phyloP scores from a whole-genome alignment of 2,329 filamentous ascomycete species.

The Colletotrichum nymphaeae region DNA sequence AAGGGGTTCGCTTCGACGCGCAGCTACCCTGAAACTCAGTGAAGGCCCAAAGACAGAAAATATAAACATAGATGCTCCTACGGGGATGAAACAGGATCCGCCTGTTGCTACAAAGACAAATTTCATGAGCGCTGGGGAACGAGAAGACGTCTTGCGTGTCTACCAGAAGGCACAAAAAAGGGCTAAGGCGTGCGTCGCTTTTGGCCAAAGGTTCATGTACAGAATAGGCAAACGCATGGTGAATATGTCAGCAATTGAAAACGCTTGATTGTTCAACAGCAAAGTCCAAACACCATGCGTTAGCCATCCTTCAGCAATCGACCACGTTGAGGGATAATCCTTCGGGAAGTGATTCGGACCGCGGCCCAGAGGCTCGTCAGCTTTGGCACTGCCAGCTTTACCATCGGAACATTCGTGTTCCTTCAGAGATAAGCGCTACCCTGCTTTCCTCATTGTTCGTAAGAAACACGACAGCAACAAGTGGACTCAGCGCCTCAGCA shows the following conservation, averaged over 20 bases:
- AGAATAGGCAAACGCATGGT: not conserved
- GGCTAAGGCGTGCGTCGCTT: slow-evolving; percentile 9
- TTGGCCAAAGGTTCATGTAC: slow-evolving; percentile 9
- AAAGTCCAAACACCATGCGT: too few relatives aligned
- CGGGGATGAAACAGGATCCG: not conserved
- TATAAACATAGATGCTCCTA: not conserved
- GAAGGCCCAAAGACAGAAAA: not conserved
- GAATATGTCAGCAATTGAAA: not conserved
- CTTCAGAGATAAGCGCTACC: too few relatives aligned
- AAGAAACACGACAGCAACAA: too few relatives aligned
- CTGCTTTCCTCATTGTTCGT: too few relatives aligned
- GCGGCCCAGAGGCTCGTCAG: too few relatives aligned
- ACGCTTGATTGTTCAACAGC: not conserved
- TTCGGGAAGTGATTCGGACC: too few relatives aligned
- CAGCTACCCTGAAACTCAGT: not conserved
- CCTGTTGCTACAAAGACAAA: not conserved
- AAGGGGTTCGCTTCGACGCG: not conserved
- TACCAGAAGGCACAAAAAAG: not conserved
- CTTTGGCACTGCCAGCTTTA: too few relatives aligned
- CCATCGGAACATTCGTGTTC: too few relatives aligned
- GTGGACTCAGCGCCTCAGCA: too few relatives aligned
- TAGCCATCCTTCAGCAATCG: not conserved
- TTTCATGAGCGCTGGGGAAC: not conserved
- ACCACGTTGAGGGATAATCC: too few relatives aligned
- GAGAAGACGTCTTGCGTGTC: not conserved